Percentiles rank a stretch among this genome's conserved stretches.
phyloP scores from a whole-genome alignment of 768 basidiomycete genomes.

The Lentinus brumalis region DNA sequence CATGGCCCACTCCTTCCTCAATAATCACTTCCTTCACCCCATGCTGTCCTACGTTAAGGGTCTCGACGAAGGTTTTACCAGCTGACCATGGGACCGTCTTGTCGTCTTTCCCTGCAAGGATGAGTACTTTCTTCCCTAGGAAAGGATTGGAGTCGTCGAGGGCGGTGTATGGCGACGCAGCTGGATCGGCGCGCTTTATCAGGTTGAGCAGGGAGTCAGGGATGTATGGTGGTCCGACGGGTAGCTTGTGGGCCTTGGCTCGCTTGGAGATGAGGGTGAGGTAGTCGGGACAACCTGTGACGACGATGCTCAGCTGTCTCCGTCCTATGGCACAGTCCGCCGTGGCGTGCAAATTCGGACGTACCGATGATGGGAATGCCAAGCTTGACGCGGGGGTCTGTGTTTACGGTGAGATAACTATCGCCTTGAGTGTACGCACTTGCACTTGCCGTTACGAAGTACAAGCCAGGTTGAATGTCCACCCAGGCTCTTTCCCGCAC shows the following conservation, averaged over 20 bases:
- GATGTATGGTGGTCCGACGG: slow-evolving; percentile 53
- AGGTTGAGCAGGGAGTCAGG: slow-evolving; percentile 54
- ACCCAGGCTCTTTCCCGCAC: slow-evolving; percentile 79
- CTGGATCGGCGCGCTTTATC: slow-evolving; percentile 51
- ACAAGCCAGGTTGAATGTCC: slow-evolving; percentile 84
- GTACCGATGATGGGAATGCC: slow-evolving; percentile 44
- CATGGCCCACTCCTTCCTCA: slow-evolving; percentile 61
- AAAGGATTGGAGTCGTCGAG: slow-evolving; percentile 55
- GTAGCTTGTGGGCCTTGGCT: slow-evolving; percentile 47
- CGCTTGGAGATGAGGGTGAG: slow-evolving; percentile 55
- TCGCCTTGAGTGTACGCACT: background rate
- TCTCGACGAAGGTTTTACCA: slow-evolving; percentile 56
- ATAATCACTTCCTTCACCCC: slow-evolving; percentile 62
- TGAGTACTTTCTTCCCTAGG: slow-evolving; percentile 70
- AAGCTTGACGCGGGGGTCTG: slow-evolving; percentile 45
- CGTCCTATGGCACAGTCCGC: background rate
- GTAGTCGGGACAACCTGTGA: slow-evolving; percentile 77
- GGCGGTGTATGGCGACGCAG: slow-evolving; percentile 42
- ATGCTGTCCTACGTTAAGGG: slow-evolving; percentile 49
- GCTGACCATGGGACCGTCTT: slow-evolving; percentile 66
- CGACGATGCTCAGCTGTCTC: slow-evolving; percentile 36
- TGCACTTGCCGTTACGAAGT: slow-evolving; percentile 45
- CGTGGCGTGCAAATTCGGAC: background rate
- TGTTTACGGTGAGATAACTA: background rate
- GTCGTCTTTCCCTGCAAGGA: slow-evolving; percentile 69